A percentile compares a stretch with the other conserved stretches of the same genome.
Evolutionary conservation across 768 basidiomycete genomes (phyloP).

Genomic region (Lentinula raphanica): DNA sequence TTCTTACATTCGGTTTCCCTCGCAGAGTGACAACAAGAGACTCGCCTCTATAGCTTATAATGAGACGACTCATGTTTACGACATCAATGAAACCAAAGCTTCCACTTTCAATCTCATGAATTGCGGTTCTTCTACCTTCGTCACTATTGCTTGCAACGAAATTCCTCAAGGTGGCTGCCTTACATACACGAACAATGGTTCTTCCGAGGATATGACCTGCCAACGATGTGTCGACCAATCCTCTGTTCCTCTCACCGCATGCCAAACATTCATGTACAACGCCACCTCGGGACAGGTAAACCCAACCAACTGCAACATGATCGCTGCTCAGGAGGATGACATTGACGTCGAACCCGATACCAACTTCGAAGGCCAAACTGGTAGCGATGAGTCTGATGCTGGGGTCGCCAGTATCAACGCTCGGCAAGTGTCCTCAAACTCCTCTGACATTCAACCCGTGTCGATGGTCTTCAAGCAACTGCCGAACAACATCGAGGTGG

Average conservation of each 20-base stretch:
- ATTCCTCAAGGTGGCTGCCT: neutral
- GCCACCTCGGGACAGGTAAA: neutral
- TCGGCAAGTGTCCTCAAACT: neutral
- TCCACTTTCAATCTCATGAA: neutral
- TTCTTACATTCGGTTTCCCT: neutral
- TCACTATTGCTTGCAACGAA: neutral
- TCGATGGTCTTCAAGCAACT: neutral
- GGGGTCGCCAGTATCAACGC: neutral
- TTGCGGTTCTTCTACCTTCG: neutral
- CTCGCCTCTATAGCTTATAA: neutral
- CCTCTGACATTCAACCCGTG: neutral
- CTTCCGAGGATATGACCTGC: neutral
- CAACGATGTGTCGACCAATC: neutral
- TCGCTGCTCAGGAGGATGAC: neutral
- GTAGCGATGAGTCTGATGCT: neutral
- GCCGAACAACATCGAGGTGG: neutral
- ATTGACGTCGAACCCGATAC: neutral
- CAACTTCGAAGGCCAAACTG: neutral
- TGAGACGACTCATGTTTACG: neutral
- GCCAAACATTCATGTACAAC: constrained; percentile 3
- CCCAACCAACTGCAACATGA: neutral
- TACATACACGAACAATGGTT: neutral
- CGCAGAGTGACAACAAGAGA: constrained; percentile 1
- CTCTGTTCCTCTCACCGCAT: neutral
- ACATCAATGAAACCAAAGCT: neutral